phyloP scores from a whole-genome alignment of 2,329 filamentous ascomycete species.

The Pseudopyrenochaeta lycopersici region DNA sequence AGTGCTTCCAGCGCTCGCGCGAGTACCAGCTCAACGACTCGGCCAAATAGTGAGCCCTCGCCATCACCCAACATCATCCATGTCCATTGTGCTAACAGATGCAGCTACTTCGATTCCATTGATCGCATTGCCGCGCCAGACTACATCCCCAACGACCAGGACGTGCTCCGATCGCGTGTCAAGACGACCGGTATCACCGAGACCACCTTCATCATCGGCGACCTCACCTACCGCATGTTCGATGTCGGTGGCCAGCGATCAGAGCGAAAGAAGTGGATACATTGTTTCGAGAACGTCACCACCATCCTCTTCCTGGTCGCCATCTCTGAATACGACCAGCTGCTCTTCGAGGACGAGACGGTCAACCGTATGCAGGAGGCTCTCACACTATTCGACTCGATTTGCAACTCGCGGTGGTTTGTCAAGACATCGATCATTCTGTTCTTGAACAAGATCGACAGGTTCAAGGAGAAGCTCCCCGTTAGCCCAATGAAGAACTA shows the following conservation, averaged over 20 bases:
- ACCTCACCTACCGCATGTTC: conserved; percentile 96
- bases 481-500: conserved; percentile 80
- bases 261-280: conserved; percentile 99
- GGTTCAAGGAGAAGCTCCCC: conserved; percentile 78
- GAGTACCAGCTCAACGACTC: conserved; percentile 98
- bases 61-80: background rate
- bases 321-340: conserved; percentile 96
- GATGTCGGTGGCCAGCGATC: conserved; percentile 95
- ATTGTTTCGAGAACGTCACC: conserved; percentile 98
- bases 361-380: conserved; percentile 79
- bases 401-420: conserved; percentile 77
- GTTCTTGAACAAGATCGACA: conserved; percentile 79
- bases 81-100: conserved; percentile 22
- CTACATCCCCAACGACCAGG: conserved; percentile 94
- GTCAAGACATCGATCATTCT: conserved; percentile 77
- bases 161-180: conserved; percentile 93
- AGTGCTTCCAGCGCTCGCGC: conserved; percentile 93
- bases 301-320: conserved; percentile 96
- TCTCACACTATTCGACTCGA: conserved; percentile 75
- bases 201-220: conserved; percentile 93
- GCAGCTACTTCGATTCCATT: conserved; percentile 94
- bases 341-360: conserved; percentile 95
- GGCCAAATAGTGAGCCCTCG: conserved; percentile 82
- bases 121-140: conserved; percentile 88
- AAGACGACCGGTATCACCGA: conserved; percentile 98